phyloP scores from a whole-genome alignment of 2,329 filamentous ascomycete genomes.

The Monosporascus ibericus region DNA sequence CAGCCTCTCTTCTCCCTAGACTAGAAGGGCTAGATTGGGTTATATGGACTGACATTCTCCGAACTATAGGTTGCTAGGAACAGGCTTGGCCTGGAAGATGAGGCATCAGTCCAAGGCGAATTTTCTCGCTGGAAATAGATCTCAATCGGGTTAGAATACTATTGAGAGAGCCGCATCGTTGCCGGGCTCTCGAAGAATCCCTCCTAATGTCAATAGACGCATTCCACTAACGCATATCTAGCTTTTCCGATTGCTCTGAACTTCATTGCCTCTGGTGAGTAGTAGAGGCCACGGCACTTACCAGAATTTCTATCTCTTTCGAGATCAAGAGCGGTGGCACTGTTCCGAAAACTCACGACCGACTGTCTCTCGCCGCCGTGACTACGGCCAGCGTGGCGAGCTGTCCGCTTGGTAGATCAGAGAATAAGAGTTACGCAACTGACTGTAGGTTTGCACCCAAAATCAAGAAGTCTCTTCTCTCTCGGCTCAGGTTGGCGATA shows the following conservation, averaged over 20 bases:
- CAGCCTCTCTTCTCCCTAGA: too few species aligned
- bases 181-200: slow-evolving; percentile 10
- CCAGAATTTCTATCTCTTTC: slow-evolving; percentile 24
- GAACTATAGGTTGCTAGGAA: slow-evolving; percentile 54
- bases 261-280: slow-evolving; percentile 91
- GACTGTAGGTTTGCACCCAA: slow-evolving; percentile 39
- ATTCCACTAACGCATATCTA: slow-evolving; percentile 34
- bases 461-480: slow-evolving; percentile 29
- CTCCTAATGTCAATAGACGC: background rate
- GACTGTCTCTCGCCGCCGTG: slow-evolving; percentile 1
- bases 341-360: slow-evolving; percentile 9
- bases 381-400: background rate
- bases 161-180: slow-evolving; percentile 7
- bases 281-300: slow-evolving; percentile 28
- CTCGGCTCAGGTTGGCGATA: slow-evolving; percentile 1
- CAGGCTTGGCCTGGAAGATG: slow-evolving; percentile 50
- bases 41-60: background rate
- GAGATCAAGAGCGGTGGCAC: slow-evolving; percentile 60
- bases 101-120: slow-evolving; percentile 61
- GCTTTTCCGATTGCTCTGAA: slow-evolving; percentile 77
- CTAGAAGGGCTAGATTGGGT: too few species aligned
- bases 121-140: slow-evolving; percentile 71
- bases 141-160: slow-evolving; percentile 68
- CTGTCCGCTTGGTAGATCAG: slow-evolving; percentile 7
- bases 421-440: slow-evolving; percentile 22